A percentile compares a stretch with the other conserved stretches of the same genome.
Evolutionary conservation across 257 asterid genomes (phyloP).

Genomic region (Solanum arcanum): DNA sequence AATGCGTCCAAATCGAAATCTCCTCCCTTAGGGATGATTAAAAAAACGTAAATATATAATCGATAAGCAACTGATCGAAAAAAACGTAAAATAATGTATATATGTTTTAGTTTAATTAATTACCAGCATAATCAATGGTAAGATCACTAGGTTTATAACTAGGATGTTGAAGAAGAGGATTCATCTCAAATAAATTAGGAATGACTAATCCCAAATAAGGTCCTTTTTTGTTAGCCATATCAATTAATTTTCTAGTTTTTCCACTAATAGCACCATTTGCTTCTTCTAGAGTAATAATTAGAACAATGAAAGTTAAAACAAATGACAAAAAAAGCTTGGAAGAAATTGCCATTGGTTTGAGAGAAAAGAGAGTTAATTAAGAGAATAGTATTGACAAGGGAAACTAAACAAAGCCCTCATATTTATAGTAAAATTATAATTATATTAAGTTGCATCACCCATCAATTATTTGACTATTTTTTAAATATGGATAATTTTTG

Average conservation of each 20-base stretch:
- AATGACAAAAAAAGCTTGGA: neutral
- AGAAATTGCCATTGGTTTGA: neutral
- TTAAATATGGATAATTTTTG: no score
- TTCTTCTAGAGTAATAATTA: neutral
- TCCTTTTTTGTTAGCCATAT: constrained; percentile 24
- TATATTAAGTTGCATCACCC: neutral
- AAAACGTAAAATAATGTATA: neutral
- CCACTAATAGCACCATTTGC: constrained; percentile 5
- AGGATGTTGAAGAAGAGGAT: constrained; percentile 46
- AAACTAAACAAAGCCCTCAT: neutral
- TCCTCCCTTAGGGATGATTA: constrained; percentile 16
- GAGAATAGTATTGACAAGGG: neutral
- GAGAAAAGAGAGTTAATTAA: neutral
- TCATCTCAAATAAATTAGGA: constrained; percentile 42
- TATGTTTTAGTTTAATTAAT: neutral
- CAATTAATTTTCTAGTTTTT: constrained; percentile 15
- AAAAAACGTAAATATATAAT: neutral
- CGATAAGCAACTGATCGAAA: neutral
- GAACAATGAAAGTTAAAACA: neutral
- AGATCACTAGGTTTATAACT: constrained; percentile 17
- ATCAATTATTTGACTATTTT: no score
- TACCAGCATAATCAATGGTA: constrained; percentile 30
- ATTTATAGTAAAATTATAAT: neutral
- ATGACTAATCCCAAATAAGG: constrained; percentile 47
- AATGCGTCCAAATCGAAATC: constrained; percentile 39